Base-by-base conservation (phyloP, 1,284 basidiomycete species). In the Boletus subluridellus region DNA sequence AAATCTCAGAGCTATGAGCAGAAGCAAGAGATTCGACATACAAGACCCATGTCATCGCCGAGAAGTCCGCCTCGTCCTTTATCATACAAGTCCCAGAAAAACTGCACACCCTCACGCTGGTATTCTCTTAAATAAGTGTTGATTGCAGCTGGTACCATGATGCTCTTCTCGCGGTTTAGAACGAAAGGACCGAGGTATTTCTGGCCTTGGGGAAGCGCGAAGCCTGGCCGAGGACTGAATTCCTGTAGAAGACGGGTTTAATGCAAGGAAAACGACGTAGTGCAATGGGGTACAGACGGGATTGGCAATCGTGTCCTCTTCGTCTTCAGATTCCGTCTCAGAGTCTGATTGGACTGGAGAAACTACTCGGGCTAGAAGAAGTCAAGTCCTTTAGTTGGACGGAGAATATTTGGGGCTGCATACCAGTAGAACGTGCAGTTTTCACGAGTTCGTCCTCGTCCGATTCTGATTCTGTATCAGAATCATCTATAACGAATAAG, bases 31-130 rank as follows among this genome's bases (percentile, higher is more conserved):
- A 53, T 10, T 10, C 11, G 52, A 79, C 82, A 69, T 68, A 90
- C 89, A 58, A 93, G 74, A 56, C 92, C 92, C 93, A 95, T 95
- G 67, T 95, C 93, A 69, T 95, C 93, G 17, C 92, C 92, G 2
- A 95, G 79, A 17, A 94, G 69, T 0, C 86, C 91, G 1, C 93
- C 93, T 48, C 80, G 74, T 0, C 78, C 79, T 62, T 85, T 76
- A 15, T 78, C 71, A 68, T 87, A 94, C 37, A 84, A 78, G 8
- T 81, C 75, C 73, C 81, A 94, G 55, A 95, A 81, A 70, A 95
- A 95, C 38, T 75, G 72, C 15, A 90, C 82, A 14, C 94, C 93
- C 26, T 94, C 88, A 32, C 91, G 80, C 67, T 95, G 93, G 66
- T 95, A 95, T 51, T 86, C 84, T 54, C 94, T 84, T 32, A 95